Evolutionary conservation across 2,329 filamentous ascomycete genomes (phyloP), one percentile per base, ranked within the genome.

Genomic region (Parasarocladium wereldwijsianum): DNA sequence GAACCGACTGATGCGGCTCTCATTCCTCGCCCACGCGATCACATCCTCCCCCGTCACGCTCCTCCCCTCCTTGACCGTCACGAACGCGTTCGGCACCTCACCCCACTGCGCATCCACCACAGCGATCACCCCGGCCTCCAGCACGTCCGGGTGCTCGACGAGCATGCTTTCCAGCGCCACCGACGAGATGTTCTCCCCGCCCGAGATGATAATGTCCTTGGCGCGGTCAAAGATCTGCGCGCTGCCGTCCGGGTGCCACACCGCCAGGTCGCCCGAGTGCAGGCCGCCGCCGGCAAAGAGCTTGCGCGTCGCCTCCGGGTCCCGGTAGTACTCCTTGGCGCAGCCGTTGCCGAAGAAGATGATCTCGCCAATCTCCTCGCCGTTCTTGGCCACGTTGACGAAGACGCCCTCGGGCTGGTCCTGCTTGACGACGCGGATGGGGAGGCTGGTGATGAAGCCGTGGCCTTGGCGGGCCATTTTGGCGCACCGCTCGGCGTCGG

Each of bases 171-270:
- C 90, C 4, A 98, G 66, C 0, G 90, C 85, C 2, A 98, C 79
- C 0, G 82, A 92, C 3, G 83, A 93, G 37, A 98, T 96, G 51
- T 98, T 98, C 54, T 98, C 90, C 34, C 90, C 90, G 26, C 87
- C 86, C 31, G 82, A 92, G 38, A 98, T 98, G 45, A 98, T 98
- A 31, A 98, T 94, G 49, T 98, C 90, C 60, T 98, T 98, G 10
- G 84, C 82, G 13, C 90, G 70, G 54, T 98, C 90, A 34, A 92
- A 61, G 38, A 98, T 93, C 59, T 96, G 84, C 25, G 85, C 76
- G 34, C 82, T 79, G 2, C 87, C 86, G 49, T 96, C 90, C 0
- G 78, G 67, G 56, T 94, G 83, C 80, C 82, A 86, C 1, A 96
- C 86, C 1, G 90, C 90, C 28, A 98, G 55, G 51, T 98, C 90